These are phyloP conservation scores for Oehlia diaphana DNA, from an alignment of 192 early-diverging fungal genomes.

Conservation along the genomic window DNA sequence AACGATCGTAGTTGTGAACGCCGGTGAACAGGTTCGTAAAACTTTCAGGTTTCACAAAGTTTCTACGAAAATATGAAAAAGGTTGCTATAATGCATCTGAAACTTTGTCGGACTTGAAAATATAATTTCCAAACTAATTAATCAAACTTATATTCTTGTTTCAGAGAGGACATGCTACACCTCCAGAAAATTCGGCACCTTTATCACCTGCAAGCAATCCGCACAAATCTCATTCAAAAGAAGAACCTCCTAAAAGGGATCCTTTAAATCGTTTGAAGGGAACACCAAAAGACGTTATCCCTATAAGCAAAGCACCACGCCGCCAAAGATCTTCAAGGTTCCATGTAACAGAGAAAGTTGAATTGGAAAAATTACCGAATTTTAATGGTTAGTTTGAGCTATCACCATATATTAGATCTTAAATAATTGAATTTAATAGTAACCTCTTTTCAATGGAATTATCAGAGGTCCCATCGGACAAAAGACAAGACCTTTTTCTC, in stretches of 20 bases:
- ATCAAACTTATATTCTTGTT: not conserved
- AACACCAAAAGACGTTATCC: slow-evolving; percentile 68
- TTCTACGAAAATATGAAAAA: not conserved
- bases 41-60: slow-evolving; percentile 3
- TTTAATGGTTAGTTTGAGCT: slow-evolving; percentile 65
- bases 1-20: slow-evolving; percentile 25
- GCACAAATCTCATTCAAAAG: slow-evolving; percentile 31
- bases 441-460: slow-evolving; percentile 13
- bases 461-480: slow-evolving; percentile 73
- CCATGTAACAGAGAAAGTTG: slow-evolving; percentile 77
- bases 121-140: not conserved
- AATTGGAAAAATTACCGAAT: slow-evolving; percentile 71
- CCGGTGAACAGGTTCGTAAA: slow-evolving; percentile 23
- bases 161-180: not conserved
- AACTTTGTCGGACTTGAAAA: not conserved
- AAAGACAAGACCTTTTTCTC: slow-evolving; percentile 86
- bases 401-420: not conserved
- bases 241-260: slow-evolving; percentile 47
- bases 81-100: slow-evolving; percentile 2
- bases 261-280: slow-evolving; percentile 52
- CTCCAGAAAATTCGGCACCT: slow-evolving; percentile 8
- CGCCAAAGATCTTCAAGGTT: slow-evolving; percentile 87
- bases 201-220: slow-evolving; percentile 21
- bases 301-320: slow-evolving; percentile 75
- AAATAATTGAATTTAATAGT: not conserved